phyloP scores from a whole-genome alignment of 148 eudicot genomes.

The Fagopyrum esculentum region DNA sequence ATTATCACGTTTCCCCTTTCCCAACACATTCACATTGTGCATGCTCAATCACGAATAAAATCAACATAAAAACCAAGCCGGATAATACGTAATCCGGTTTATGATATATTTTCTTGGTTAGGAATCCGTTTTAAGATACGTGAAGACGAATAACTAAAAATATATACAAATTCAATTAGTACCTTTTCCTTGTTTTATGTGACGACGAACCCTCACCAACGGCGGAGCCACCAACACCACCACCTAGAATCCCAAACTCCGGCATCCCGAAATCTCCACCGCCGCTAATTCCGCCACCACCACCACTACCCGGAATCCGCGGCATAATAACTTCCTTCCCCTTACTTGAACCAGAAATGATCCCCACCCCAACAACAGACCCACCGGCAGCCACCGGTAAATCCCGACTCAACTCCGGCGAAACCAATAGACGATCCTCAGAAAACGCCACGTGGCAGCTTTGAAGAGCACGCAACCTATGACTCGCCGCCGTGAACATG shows the following conservation, averaged over 20 bases:
- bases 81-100: too few relatives aligned
- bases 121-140: too few relatives aligned
- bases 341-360: not conserved
- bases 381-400: not conserved
- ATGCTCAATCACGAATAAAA: too few relatives aligned
- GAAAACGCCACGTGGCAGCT: not conserved
- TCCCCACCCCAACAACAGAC: not conserved
- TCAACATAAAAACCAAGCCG: too few relatives aligned
- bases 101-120: too few relatives aligned
- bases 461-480: not conserved
- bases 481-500: not conserved
- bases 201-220: not conserved
- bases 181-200: constrained; percentile 9
- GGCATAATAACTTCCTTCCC: not conserved
- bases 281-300: not conserved
- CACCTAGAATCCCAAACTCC: not conserved
- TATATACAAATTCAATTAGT: not conserved
- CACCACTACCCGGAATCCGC: not conserved
- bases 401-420: not conserved
- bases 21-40: too few relatives aligned
- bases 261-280: not conserved
- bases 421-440: not conserved
- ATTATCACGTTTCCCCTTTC: too few relatives aligned
- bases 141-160: too few relatives aligned
- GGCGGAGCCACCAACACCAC: not conserved